Conservation (phyloP, 495 filamentous ascomycete genomes). For the Aspergillus olivimuriae region DNA sequence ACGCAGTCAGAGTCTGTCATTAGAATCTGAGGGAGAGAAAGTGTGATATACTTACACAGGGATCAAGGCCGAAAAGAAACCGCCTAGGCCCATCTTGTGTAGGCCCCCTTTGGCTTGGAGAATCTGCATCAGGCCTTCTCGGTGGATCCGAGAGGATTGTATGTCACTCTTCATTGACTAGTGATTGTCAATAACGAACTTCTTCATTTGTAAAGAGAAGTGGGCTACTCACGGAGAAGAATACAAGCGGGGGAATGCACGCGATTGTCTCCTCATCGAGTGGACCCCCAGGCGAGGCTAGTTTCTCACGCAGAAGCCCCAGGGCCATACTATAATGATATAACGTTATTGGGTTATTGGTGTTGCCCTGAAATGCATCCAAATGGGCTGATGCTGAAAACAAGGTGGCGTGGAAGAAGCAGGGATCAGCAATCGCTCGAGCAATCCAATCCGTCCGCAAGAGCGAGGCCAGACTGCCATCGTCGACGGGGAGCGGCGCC, state of each 20-base stretch:
- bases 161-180: slow-evolving; percentile 2
- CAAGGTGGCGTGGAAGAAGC: slow-evolving; percentile 5
- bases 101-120: slow-evolving; percentile 4
- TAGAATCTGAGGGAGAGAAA: background rate
- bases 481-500: background rate
- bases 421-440: slow-evolving; percentile 4
- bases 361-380: background rate
- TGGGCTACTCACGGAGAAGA: slow-evolving; percentile 5
- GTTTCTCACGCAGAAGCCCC: background rate
- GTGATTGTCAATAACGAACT: background rate
- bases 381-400: slow-evolving; percentile 1
- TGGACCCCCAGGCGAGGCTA: background rate
- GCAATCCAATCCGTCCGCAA: background rate
- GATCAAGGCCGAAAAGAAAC: slow-evolving; percentile 1
- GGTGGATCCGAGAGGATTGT: slow-evolving; percentile 3
- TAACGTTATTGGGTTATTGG: background rate
- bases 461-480: slow-evolving; percentile 1
- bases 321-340: slow-evolving; percentile 1
- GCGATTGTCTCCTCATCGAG: background rate
- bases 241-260: slow-evolving; percentile 2
- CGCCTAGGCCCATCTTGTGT: background rate
- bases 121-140: background rate
- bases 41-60: background rate
- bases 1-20: background rate
- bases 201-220: too few species aligned